Evolutionary conservation across 768 basidiomycete species (phyloP), one percentile per base, ranked within the genome.

Genomic region (Suillus fuscotomentosus): DNA sequence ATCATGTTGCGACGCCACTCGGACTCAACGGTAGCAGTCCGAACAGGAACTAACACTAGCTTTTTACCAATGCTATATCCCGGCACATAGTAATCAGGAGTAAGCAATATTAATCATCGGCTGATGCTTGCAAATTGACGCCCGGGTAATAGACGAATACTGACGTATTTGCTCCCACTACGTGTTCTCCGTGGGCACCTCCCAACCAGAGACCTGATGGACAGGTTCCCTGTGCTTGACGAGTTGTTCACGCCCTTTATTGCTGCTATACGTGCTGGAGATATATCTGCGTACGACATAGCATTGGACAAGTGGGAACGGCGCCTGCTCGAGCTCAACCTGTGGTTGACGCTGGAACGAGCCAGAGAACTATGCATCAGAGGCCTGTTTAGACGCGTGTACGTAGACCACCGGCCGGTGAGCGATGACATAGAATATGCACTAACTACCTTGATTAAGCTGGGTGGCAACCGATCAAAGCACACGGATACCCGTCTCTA

Each of bases 111-210:
- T 20, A 15, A 48, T 41, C 43, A 31, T 42, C 53, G 7, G 55
- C 48, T 14, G 14, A 7, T 10, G 14, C 45, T 69, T 39, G 61
- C 22, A 53, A 31, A 22, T 50, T 24, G 43, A 51, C 56, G 8
- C 20, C 48, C 51, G 27, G 5, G 5, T 9, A 43, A 6, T 64
- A 98, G 95, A 73, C 89, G 96, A 11, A 95, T 98, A 63, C 79
- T 99, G 60, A 91, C 90, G 27, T 97, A 94, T 74, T 84, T 99
- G 42, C 87, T 99, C 61, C 95, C 97, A 0, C 82, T 99, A 15
- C 90, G 92, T 20, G 88, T 99, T 47, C 80, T 97, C 48, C 88
- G 88, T 65, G 97, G 97, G 3, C 89, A 92, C 66, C 83, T 97
- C 36, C 97, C 97, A 13, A 89, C 94, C 0, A 68, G 76, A 41